Base-by-base conservation (phyloP, 2,329 filamentous ascomycete genomes). In the Balansia obtecta region DNA sequence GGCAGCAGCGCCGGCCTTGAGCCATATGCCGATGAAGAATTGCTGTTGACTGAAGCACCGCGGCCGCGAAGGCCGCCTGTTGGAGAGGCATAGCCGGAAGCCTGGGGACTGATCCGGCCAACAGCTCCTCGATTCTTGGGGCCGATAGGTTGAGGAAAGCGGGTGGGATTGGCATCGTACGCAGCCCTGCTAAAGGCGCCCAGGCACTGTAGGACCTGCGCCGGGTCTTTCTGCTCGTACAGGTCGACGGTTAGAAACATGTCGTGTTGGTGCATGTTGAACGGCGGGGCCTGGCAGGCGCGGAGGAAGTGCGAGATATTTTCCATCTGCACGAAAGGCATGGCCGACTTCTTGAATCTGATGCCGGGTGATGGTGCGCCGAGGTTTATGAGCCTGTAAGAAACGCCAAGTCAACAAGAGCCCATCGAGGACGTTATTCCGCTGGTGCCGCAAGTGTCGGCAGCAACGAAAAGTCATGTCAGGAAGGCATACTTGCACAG, bases 301-400 rank as follows among this genome's bases (percentile, higher is more conserved):
- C 80, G 82, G 49, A 98, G 80, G 69, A 96, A 98, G 63, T 95
- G 88, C 4, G 90, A 94, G 63, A 98, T 96, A 65, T 98, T 98
- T 68, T 98, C 93, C 90, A 97, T 97, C 68, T 98, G 93, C 40
- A 97, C 91, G 65, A 98, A 98, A 0, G 93, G 93, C 91, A 97
- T 97, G 40, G 82, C 71, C 1, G 90, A 95, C 63, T 85, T 76
- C 70, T 97, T 97, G 77, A 86, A 97, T 66, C 85, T 88, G 69
- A 95, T 79, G 33, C 85, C 85, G 0, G 87, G 86, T 15, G 83
- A 79, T 27, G 87, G 86, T 38, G 85, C 68, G 33, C 80, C 86
- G 51, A 91, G 75, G 63, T 95, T 97, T 61, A 88, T 79, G 48
- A 97, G 82, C 62, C 88, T 93, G n/a, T 18, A 22, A 20, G 18